Evolutionary conservation across 345 rosid species (phyloP), one percentile per base, ranked within the genome.

Genomic region (Lagerstroemia speciosa): DNA sequence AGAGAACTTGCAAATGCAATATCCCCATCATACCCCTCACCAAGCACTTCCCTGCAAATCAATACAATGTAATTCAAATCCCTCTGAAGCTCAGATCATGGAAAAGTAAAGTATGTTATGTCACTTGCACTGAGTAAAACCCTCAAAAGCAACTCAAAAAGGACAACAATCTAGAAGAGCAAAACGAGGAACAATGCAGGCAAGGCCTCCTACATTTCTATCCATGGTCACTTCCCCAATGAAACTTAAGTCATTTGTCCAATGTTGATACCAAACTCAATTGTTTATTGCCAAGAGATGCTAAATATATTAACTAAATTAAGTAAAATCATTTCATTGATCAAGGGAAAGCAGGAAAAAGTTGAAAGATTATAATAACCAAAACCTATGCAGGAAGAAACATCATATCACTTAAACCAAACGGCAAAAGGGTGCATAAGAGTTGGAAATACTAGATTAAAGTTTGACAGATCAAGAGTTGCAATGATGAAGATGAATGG

Each of bases 1-100:
- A 93, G 82, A 57, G 98, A 94, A 86, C 96, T 87, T 40, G 98
- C 98, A 74, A 93, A 93, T 76, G 97, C 93, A 77, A 93, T 86
- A 76, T 93, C 97, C 70, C 86, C 96, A 76, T 93, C 97, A 77
- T 93, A 93, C 66, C 90, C 99, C 83, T 93, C 97, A 31, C 98
- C 97, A 64, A 92, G 87, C 66, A 97, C 99, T 82, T 95, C 99
- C 74, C 99, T 95, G 83, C 76, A 82, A 67, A 43, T 17, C 46
- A 67, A 31, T 40, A 45, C 22, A 45, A 30, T 9, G 30, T 26
- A 58, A 27, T 14, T 27, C 57, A n/a, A n/a, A 14, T 41, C 20
- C 60, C 29, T 53, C 60, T 8, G 10, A 53, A 53, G 6, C 60
- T 20, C 27, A 24, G 29, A 22, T 19, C 1, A 7, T 3, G 60